These are phyloP conservation scores for Paramecium sexaurelia DNA, from an alignment of 73 alveolate species.

Conservation along the genomic window DNA sequence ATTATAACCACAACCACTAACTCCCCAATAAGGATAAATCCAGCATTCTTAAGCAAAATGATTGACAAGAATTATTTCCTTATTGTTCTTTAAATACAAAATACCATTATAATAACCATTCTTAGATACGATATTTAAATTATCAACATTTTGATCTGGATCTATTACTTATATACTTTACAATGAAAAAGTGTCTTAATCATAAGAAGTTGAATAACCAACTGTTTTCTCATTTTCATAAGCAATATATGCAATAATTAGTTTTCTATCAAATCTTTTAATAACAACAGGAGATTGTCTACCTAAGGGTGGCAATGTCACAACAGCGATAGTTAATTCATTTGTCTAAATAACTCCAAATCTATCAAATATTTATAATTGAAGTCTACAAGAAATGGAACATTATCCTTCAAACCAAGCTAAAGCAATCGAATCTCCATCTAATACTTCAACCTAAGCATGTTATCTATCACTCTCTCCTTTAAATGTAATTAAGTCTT, in stretches of 20 bases:
- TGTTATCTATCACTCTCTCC: not conserved
- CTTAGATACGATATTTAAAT: not conserved
- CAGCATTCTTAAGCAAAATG: not conserved
- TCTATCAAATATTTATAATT: not conserved
- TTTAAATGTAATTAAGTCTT: not conserved
- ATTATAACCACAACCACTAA: not conserved
- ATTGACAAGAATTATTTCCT: not conserved
- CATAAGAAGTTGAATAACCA: not conserved
- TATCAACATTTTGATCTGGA: not conserved
- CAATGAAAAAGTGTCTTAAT: not conserved
- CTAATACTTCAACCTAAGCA: not conserved
- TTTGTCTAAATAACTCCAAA: not conserved
- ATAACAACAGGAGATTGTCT: not conserved
- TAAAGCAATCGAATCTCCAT: not conserved
- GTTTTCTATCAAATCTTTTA: not conserved
- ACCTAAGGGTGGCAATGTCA: not conserved
- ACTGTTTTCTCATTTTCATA: not conserved
- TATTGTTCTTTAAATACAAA: not conserved
- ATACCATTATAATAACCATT: not conserved
- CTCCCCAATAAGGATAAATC: too few species aligned
- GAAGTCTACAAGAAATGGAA: not conserved
- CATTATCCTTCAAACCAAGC: slow-evolving; percentile 27
- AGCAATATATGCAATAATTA: not conserved
- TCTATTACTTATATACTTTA: not conserved
- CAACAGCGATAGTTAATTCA: not conserved